phyloP scores from a whole-genome alignment of 768 basidiomycete species.

The Pholiota conissans region DNA sequence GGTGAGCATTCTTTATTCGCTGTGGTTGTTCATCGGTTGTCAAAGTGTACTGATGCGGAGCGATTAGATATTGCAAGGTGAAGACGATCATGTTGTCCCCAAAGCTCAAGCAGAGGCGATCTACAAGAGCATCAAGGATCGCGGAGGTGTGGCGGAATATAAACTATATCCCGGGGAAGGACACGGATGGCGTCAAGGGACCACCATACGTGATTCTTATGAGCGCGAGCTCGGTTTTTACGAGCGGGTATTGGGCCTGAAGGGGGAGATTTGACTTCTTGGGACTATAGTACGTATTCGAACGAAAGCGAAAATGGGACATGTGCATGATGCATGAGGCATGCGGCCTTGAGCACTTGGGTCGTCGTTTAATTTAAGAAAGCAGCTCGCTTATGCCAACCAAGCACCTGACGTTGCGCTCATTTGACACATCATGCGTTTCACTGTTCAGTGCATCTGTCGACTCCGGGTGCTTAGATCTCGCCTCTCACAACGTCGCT shows the following conservation, averaged over 20 bases:
- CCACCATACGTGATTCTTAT: constrained; percentile 53
- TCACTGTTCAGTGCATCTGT: too few species aligned
- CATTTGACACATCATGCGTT: too few species aligned
- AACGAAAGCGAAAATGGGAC: too few species aligned
- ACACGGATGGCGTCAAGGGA: constrained; percentile 60
- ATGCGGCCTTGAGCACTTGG: too few species aligned
- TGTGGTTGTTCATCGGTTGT: not conserved
- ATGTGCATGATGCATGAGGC: too few species aligned
- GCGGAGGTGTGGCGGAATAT: constrained; percentile 56
- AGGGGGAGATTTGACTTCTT: too few species aligned
- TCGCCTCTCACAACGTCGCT: too few species aligned
- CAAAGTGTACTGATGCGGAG: not conserved
- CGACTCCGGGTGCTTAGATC: too few species aligned
- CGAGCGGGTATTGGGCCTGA: constrained; percentile 39
- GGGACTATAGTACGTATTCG: too few species aligned
- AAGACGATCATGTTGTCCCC: constrained; percentile 62
- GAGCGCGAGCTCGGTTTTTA: constrained; percentile 58
- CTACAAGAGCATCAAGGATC: constrained; percentile 48
- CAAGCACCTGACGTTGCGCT: too few species aligned
- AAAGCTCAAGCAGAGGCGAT: constrained; percentile 64
- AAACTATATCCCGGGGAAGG: constrained; percentile 65
- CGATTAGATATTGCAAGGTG: constrained; percentile 74
- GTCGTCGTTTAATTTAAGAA: too few species aligned
- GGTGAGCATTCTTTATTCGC: constrained; percentile 38
- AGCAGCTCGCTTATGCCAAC: too few species aligned